Conservation (phyloP, 2,329 filamentous ascomycete species). For the Pochonia chlamydosporia region DNA sequence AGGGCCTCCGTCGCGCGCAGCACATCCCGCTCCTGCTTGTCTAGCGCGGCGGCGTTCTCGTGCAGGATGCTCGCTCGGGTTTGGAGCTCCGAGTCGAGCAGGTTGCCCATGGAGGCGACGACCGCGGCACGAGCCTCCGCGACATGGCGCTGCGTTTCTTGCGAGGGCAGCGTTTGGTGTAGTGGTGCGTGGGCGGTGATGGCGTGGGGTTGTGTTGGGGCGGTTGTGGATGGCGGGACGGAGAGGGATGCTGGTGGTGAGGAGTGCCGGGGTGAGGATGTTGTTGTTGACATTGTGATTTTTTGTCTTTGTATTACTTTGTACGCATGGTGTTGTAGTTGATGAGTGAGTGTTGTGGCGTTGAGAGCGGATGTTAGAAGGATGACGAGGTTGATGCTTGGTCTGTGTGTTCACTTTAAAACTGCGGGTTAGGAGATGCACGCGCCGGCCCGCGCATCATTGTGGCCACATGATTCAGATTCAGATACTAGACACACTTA, state of each 20-base stretch:
- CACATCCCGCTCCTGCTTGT: conserved; percentile 62
- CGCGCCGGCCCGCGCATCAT: too few species aligned
- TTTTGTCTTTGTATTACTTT: neutral
- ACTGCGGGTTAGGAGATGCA: too few species aligned
- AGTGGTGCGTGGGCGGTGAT: conserved; percentile 15
- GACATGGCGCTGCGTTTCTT: conserved; percentile 41
- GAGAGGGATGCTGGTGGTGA: neutral
- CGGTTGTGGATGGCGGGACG: neutral
- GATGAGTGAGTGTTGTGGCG: too few species aligned
- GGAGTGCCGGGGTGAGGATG: neutral
- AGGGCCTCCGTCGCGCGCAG: conserved; percentile 53
- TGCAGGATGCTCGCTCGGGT: conserved; percentile 65
- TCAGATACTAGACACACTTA: too few species aligned
- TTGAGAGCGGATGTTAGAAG: too few species aligned
- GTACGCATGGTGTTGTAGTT: neutral
- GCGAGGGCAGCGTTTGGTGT: conserved; percentile 33
- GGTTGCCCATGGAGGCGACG: conserved; percentile 60
- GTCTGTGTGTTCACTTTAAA: too few species aligned
- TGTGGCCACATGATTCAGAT: too few species aligned
- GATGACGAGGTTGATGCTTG: too few species aligned
- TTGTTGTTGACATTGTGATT: neutral
- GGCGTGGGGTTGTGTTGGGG: conserved; percentile 1
- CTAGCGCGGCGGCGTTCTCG: conserved; percentile 58
- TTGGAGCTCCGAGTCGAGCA: conserved; percentile 63
- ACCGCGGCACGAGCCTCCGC: conserved; percentile 53